These are phyloP conservation scores for Arthrinium phaeospermum DNA, from an alignment of 2,329 filamentous ascomycete genomes.

Conservation along the genomic window DNA sequence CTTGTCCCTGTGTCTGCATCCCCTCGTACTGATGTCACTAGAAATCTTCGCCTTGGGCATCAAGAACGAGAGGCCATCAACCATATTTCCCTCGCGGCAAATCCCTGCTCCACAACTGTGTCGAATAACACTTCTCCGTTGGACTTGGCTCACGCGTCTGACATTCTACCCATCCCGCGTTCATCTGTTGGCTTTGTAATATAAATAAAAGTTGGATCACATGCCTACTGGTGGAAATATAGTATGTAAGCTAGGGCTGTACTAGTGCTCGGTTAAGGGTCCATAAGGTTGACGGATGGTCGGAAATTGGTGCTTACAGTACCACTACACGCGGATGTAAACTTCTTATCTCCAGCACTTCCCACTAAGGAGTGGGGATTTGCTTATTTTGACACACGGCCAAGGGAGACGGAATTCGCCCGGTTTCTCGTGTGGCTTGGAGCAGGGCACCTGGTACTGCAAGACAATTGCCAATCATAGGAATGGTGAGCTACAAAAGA, in stretches of 20 bases:
- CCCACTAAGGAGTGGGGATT: not conserved
- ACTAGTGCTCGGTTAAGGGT: not conserved
- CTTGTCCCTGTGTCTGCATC: not conserved
- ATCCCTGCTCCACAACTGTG: no score
- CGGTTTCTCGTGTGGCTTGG: no score
- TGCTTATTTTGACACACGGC: not conserved
- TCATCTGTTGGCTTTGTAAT: not conserved
- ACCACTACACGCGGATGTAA: not conserved
- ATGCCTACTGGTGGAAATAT: not conserved
- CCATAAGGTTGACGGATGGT: not conserved
- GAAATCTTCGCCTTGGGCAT: no score
- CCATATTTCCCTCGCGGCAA: not conserved
- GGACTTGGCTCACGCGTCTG: not conserved
- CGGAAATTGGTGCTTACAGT: not conserved
- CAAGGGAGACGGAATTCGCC: not conserved
- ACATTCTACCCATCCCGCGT: not conserved
- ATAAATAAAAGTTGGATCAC: not conserved
- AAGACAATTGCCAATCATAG: no score
- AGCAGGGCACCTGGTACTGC: no score
- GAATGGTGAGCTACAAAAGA: not conserved
- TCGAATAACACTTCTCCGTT: no score
- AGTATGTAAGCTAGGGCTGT: not conserved
- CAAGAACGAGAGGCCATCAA: not conserved
- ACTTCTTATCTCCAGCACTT: not conserved
- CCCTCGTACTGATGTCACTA: no score